Evolutionary conservation across 768 basidiomycete genomes (phyloP).

Genomic region (Boletus reticulatus): DNA sequence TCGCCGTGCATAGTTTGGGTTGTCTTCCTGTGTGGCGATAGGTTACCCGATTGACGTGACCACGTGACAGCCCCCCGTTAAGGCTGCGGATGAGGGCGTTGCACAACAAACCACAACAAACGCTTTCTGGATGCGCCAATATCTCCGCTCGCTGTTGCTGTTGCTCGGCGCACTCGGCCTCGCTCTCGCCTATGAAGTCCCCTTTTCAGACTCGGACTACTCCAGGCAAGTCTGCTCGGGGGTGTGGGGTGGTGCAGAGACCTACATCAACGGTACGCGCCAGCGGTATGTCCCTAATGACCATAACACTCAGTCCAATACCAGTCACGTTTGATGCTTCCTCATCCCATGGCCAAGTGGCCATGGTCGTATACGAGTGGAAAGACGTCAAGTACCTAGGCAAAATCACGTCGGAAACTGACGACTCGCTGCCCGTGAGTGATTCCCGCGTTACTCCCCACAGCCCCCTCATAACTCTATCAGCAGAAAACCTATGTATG

Average conservation of each 20-base stretch:
- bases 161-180: constrained; percentile 34
- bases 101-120: constrained; percentile 29
- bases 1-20: constrained; percentile 65
- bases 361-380: constrained; percentile 98
- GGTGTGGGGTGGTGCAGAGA: constrained; percentile 81
- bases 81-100: constrained; percentile 7
- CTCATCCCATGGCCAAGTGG: constrained; percentile 80
- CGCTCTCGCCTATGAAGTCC: constrained; percentile 55
- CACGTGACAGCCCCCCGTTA: constrained; percentile 24
- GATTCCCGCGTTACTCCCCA: constrained; percentile 7
- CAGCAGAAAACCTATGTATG: constrained; percentile 93
- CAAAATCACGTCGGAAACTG: constrained; percentile 51
- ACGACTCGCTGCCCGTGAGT: constrained; percentile 66
- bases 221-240: constrained; percentile 92
- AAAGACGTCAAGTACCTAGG: constrained; percentile 83
- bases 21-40: not conserved
- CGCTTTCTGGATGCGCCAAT: constrained; percentile 27
- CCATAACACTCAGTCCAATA: constrained; percentile 8
- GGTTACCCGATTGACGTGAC: not conserved
- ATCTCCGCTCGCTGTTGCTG: constrained; percentile 19
- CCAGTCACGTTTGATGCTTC: constrained; percentile 72
- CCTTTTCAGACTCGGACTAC: constrained; percentile 75
- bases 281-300: constrained; percentile 2
- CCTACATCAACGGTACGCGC: constrained; percentile 79
- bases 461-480: constrained; percentile 20